A percentile compares a stretch with the other conserved stretches of the same genome.
These are phyloP conservation scores for Colletotrichum magnum DNA, from an alignment of 2,329 filamentous ascomycete species.

Conservation along the genomic window DNA sequence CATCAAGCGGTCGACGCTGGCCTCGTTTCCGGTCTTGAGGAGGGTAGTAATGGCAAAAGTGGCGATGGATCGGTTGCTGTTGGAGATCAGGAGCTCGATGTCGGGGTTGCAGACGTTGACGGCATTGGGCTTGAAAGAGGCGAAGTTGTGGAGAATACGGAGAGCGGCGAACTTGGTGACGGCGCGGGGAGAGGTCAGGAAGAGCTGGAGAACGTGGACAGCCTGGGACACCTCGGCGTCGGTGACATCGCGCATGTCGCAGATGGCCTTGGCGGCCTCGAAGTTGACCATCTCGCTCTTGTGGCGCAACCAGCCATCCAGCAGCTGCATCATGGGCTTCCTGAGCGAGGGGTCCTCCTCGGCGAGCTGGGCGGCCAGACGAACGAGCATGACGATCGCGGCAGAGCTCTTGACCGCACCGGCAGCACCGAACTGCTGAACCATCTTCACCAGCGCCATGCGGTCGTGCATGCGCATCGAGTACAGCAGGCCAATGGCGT, in stretches of 20 bases:
- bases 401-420: constrained; percentile 96
- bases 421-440: constrained; percentile 95
- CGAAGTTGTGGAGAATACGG: constrained; percentile 95
- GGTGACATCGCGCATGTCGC: constrained; percentile 92
- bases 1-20: constrained; percentile 96
- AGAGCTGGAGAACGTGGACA: constrained; percentile 94
- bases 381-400: constrained; percentile 91
- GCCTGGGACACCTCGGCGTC: constrained; percentile 93
- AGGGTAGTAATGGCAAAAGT: constrained; percentile 98
- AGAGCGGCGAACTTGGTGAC: constrained; percentile 99
- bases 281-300: constrained; percentile 99
- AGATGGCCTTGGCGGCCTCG: constrained; percentile 97
- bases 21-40: constrained; percentile 98
- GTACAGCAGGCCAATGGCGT: constrained; percentile 96
- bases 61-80: constrained; percentile 96
- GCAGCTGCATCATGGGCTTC: constrained; percentile 96
- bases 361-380: constrained; percentile 91
- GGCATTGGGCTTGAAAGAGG: constrained; percentile 93
- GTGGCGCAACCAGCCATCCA: constrained; percentile 96
- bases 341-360: constrained; percentile 91
- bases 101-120: constrained; percentile 97
- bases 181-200: constrained; percentile 93
- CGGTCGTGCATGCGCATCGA: constrained; percentile 98
- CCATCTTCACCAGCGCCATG: constrained; percentile 99
- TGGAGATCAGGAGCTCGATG: constrained; percentile 96